phyloP scores from a whole-genome alignment of 768 basidiomycete species.

The Candolleomyces eurysporus region DNA sequence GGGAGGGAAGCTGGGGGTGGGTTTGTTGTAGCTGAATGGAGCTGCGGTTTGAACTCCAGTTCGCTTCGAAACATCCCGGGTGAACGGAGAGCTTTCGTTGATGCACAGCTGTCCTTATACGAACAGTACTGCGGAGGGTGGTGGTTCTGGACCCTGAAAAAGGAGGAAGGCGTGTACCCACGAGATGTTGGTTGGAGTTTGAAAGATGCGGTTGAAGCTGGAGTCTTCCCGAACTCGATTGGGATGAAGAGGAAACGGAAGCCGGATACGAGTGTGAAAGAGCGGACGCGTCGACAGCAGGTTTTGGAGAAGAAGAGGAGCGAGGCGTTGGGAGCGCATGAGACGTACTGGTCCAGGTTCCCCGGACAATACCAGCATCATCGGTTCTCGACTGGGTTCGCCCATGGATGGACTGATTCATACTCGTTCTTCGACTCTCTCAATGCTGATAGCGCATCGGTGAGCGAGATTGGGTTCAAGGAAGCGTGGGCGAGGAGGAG shows the following conservation, averaged over 20 bases:
- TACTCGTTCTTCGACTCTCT: conserved; percentile 48
- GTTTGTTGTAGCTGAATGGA: conserved; percentile 78
- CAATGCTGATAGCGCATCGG: conserved; percentile 20
- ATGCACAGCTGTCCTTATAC: conserved; percentile 65
- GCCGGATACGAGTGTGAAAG: neutral
- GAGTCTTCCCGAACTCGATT: conserved; percentile 56
- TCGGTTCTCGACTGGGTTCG: conserved; percentile 65
- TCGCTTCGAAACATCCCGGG: conserved; percentile 41
- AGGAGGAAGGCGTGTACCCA: conserved; percentile 35
- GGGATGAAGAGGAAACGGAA: conserved; percentile 36
- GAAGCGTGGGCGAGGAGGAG: conserved; percentile 55
- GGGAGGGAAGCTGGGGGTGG: conserved; percentile 31
- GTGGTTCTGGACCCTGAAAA: conserved; percentile 88
- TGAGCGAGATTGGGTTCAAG: conserved; percentile 64
- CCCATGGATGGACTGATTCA: conserved; percentile 71
- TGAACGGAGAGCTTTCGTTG: conserved; percentile 47
- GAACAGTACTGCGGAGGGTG: conserved; percentile 66
- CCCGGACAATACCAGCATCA: conserved; percentile 63
- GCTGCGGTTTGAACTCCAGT: conserved; percentile 67
- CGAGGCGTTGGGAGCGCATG: conserved; percentile 29
- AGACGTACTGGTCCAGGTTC: conserved; percentile 43
- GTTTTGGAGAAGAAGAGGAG: conserved; percentile 12
- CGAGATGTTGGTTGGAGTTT: conserved; percentile 79
- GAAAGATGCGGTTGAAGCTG: conserved; percentile 57
- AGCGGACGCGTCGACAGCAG: neutral